Percentiles rank a stretch among this genome's conserved stretches.
These are phyloP conservation scores for Purpureocillium takamizusanense DNA, from an alignment of 2,329 filamentous ascomycete species.

Conservation along the genomic window DNA sequence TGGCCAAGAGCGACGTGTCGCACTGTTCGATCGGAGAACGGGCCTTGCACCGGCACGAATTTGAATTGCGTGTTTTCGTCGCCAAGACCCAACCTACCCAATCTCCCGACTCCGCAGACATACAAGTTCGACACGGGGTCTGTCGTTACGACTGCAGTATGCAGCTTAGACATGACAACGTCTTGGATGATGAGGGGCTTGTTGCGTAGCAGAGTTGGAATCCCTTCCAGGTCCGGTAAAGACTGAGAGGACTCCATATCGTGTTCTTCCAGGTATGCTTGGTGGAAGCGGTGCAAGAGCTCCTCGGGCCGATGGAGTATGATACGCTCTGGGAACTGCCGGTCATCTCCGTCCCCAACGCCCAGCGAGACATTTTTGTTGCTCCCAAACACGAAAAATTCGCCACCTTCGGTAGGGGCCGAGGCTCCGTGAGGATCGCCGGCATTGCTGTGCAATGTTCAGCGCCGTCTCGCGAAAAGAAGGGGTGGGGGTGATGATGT, in stretches of 20 bases:
- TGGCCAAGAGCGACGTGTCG: slow-evolving; percentile 76
- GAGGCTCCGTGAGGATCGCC: slow-evolving; percentile 9
- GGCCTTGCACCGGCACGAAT: slow-evolving; percentile 73
- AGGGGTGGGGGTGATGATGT: not conserved
- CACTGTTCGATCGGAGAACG: slow-evolving; percentile 66
- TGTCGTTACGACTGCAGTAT: slow-evolving; percentile 78
- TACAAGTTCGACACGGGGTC: slow-evolving; percentile 88
- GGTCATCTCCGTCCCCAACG: slow-evolving; percentile 90
- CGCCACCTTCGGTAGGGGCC: slow-evolving; percentile 50
- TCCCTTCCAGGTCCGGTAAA: slow-evolving; percentile 32
- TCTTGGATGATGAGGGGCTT: slow-evolving; percentile 70
- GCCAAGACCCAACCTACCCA: slow-evolving; percentile 80
- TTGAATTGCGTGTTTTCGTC: slow-evolving; percentile 84
- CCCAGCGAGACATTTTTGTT: slow-evolving; percentile 92
- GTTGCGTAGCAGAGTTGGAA: slow-evolving; percentile 66
- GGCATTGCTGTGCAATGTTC: slow-evolving; percentile 10
- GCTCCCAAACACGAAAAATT: slow-evolving; percentile 89
- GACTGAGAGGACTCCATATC: slow-evolving; percentile 20
- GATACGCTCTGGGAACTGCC: slow-evolving; percentile 85
- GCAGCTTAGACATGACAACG: slow-evolving; percentile 80
- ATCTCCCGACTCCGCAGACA: slow-evolving; percentile 83
- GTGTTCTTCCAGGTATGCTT: slow-evolving; percentile 50
- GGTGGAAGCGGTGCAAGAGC: slow-evolving; percentile 64
- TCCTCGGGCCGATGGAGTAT: slow-evolving; percentile 67
- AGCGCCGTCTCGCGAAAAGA: not conserved